Percentiles rank a stretch among this genome's conserved stretches.
Conservation (phyloP, 1,284 basidiomycete species). For the Malassezia slooffiae region DNA sequence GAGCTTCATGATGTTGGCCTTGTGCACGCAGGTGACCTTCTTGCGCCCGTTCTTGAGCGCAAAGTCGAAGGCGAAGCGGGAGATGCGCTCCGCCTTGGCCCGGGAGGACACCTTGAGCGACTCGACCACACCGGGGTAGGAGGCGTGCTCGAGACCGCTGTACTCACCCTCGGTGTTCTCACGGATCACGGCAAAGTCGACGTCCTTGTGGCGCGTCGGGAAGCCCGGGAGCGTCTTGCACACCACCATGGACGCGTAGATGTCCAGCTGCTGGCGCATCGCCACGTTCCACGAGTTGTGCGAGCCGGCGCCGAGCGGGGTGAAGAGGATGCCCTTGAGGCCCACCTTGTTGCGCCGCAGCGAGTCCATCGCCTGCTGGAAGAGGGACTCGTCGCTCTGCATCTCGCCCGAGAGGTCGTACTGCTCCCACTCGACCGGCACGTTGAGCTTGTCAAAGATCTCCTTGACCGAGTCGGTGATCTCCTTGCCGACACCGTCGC, state of each 20-base stretch:
- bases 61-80: constrained; percentile 96
- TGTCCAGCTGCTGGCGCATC: constrained; percentile 98
- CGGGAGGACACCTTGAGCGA: constrained; percentile 93
- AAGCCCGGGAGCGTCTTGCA: constrained; percentile 98
- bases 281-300: constrained; percentile 99
- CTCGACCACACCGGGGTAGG: constrained; percentile 96
- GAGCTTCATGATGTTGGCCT: constrained; percentile 99
- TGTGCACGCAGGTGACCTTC: constrained; percentile 99
- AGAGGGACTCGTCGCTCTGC: constrained; percentile 80
- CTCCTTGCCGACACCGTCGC: constrained; percentile 68
- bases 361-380: constrained; percentile 82
- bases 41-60: constrained; percentile 97
- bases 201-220: constrained; percentile 87
- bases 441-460: constrained; percentile 93
- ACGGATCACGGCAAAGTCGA: constrained; percentile 98
- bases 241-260: constrained; percentile 93
- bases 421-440: constrained; percentile 98
- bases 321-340: constrained; percentile 97
- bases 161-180: constrained; percentile 99
- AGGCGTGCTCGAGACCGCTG: constrained; percentile 86
- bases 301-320: constrained; percentile 86
- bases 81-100: constrained; percentile 90
- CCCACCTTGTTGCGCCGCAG: constrained; percentile 96
- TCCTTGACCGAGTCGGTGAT: constrained; percentile 98
- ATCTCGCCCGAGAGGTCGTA: constrained; percentile 96